These are phyloP conservation scores for Bimuria novae-zelandiae DNA, from an alignment of 2,329 filamentous ascomycete species.

Conservation along the genomic window DNA sequence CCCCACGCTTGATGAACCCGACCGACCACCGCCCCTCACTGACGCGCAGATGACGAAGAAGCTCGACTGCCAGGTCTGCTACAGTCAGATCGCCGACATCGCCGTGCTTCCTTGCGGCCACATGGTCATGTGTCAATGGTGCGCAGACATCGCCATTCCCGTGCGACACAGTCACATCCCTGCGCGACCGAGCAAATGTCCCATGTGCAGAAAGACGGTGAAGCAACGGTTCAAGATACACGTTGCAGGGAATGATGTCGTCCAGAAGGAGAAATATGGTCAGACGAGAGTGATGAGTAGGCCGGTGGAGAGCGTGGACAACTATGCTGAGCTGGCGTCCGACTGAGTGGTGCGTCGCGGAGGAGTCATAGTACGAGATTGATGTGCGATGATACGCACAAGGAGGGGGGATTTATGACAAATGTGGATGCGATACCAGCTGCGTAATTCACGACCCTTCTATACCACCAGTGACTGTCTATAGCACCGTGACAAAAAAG, in stretches of 20 bases:
- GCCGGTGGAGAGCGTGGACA: not conserved
- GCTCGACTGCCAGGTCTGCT: conserved; percentile 59
- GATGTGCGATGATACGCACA: too few relatives aligned
- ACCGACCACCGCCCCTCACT: conserved; percentile 54
- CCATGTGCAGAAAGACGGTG: conserved; percentile 53
- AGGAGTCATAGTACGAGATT: too few relatives aligned
- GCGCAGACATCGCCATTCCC: conserved; percentile 56
- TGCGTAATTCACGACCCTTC: too few relatives aligned
- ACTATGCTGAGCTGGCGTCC: not conserved
- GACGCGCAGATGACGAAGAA: conserved; percentile 56
- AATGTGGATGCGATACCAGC: too few relatives aligned
- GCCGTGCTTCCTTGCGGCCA: conserved; percentile 60
- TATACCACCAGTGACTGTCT: too few relatives aligned
- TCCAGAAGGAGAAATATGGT: not conserved
- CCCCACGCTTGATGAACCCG: conserved; percentile 50
- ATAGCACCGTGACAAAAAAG: too few relatives aligned
- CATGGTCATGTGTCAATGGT: conserved; percentile 60
- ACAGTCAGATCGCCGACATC: conserved; percentile 57
- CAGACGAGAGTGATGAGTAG: not conserved
- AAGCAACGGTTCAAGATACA: conserved; percentile 51
- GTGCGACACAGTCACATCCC: conserved; percentile 49
- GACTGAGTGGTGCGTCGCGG: too few relatives aligned
- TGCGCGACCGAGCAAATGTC: conserved; percentile 47
- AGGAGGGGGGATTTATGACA: too few relatives aligned
- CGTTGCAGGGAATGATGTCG: conserved; percentile 15